Conservation (phyloP, 441 rosid species). For the Gossypium aridum region DNA sequence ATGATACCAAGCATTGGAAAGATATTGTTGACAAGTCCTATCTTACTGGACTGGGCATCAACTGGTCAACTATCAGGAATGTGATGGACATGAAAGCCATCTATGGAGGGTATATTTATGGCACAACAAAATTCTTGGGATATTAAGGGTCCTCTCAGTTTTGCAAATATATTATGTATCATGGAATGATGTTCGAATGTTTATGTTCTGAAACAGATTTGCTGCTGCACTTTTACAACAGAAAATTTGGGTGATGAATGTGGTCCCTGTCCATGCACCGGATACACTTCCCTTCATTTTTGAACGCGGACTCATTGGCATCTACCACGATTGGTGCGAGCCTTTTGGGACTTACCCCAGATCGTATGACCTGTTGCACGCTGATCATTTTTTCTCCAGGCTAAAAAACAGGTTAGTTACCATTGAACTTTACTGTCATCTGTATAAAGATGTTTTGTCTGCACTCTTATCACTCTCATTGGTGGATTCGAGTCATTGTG, state of each 20-base stretch:
- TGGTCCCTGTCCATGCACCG: conserved; percentile 79
- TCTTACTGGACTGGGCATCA: conserved; percentile 72
- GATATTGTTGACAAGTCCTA: conserved; percentile 72
- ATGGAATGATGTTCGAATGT: neutral
- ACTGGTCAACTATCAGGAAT: conserved; percentile 73
- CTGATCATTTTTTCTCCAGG: conserved; percentile 90
- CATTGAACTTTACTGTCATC: neutral
- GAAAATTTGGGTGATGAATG: conserved; percentile 89
- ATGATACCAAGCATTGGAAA: conserved; percentile 70
- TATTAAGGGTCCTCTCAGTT: neutral
- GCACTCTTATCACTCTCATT: neutral
- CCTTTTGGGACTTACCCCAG: conserved; percentile 82
- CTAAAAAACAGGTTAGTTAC: conserved; percentile 68
- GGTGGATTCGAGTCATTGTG: neutral
- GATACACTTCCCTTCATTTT: conserved; percentile 82
- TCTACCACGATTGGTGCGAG: conserved; percentile 97
- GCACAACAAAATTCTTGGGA: conserved; percentile 3
- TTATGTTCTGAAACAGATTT: conserved; percentile 43
- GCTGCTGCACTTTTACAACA: conserved; percentile 74
- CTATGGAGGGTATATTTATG: conserved; percentile 71
- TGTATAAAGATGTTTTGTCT: neutral
- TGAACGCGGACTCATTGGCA: conserved; percentile 71
- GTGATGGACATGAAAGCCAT: conserved; percentile 96
- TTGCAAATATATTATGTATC: neutral
- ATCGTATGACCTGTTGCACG: conserved; percentile 91